A percentile compares a stretch with the other conserved stretches of the same genome.
phyloP scores from a whole-genome alignment of 208 protist species.

The Trypanosoma avium region DNA sequence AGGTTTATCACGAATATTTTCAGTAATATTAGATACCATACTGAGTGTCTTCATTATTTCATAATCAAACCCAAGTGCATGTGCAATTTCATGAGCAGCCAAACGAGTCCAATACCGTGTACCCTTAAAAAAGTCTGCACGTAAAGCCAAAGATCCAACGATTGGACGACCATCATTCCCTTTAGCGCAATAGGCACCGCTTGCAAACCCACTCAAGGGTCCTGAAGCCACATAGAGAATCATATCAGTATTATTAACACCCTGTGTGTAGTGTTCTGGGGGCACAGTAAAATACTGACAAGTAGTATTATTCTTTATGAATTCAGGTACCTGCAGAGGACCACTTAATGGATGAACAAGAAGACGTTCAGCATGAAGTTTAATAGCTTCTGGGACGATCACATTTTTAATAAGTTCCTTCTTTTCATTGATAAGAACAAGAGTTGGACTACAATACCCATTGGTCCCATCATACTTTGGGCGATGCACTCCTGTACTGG shows the following conservation, averaged over 20 bases:
- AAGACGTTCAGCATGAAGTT: conserved; percentile 15
- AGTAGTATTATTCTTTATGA: not conserved
- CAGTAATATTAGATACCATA: conserved; percentile 1
- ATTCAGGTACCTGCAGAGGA: not conserved
- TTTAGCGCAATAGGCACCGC: conserved; percentile 43
- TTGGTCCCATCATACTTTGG: no score
- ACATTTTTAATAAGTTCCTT: conserved; percentile 6
- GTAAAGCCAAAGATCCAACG: conserved; percentile 44
- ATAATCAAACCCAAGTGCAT: conserved; percentile 55
- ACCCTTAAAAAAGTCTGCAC: conserved; percentile 23
- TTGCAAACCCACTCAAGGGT: conserved; percentile 28
- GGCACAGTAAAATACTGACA: conserved; percentile 18
- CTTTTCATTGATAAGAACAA: no score
- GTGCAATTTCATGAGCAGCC: conserved; percentile 60
- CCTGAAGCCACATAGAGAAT: conserved; percentile 25
- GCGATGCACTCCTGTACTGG: no score
- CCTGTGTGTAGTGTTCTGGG: not conserved
- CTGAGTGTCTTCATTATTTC: not conserved
- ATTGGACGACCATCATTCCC: conserved; percentile 24
- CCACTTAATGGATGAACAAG: not conserved
- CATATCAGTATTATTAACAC: conserved; percentile 14
- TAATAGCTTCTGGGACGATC: conserved; percentile 10
- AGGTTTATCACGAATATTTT: conserved; percentile 11
- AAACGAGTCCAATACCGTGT: conserved; percentile 21
- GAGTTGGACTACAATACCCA: no score